Evolutionary conservation across 129 eudicot genomes (phyloP).

Genomic region (Helichrysum umbraculigerum): DNA sequence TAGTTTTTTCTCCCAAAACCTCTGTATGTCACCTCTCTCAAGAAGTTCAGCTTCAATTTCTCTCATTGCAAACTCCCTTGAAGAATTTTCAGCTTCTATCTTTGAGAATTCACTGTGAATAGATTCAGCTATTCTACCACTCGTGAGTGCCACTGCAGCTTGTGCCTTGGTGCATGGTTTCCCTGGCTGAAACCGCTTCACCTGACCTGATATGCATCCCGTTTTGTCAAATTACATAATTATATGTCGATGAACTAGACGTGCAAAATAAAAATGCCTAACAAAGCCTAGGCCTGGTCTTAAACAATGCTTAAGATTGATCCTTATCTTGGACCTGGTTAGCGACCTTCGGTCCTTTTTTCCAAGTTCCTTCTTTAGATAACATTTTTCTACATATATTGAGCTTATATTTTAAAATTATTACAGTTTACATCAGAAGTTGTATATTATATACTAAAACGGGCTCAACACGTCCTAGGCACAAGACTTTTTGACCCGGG

Average conservation of each 20-base stretch:
- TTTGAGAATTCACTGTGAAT: constrained; percentile 58
- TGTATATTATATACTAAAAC: too few species aligned
- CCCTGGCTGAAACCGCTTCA: constrained; percentile 75
- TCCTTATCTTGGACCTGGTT: too few species aligned
- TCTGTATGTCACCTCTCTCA: constrained; percentile 75
- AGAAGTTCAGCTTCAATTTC: constrained; percentile 66
- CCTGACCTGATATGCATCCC: constrained; percentile 53
- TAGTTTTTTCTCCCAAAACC: constrained; percentile 57
- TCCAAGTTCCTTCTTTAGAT: too few species aligned
- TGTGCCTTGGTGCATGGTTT: constrained; percentile 94
- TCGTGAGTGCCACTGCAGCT: constrained; percentile 89
- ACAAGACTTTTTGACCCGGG: too few species aligned
- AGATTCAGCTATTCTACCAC: constrained; percentile 63
- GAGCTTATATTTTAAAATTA: too few species aligned
- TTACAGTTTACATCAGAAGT: too few species aligned
- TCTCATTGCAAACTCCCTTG: constrained; percentile 48
- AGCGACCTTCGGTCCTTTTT: too few species aligned
- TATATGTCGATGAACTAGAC: background rate
- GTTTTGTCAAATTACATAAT: constrained; percentile 9
- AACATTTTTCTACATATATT: too few species aligned
- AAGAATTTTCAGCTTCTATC: constrained; percentile 58
- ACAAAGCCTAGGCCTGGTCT: background rate
- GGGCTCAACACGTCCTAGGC: too few species aligned
- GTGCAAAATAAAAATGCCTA: background rate
- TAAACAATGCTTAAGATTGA: background rate